Base-by-base conservation (phyloP, 306 rosid species). In the Erythrophleum fordii region DNA sequence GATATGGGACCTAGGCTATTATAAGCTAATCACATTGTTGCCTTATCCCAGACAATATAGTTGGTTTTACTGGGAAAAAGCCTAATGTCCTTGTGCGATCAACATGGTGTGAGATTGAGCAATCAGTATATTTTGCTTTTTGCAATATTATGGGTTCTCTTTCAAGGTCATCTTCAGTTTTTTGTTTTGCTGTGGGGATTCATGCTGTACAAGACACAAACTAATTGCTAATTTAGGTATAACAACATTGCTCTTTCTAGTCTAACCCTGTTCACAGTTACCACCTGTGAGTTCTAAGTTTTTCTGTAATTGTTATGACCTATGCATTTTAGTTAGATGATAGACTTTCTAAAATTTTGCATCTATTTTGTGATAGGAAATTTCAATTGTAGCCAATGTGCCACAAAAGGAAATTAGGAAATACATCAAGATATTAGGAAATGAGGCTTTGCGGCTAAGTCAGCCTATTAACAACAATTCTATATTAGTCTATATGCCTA, bases 381-480 rank as follows among this genome's bases (percentile, higher is more conserved):
- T 95, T 65, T 95, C 99, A 23, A 93, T 89, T 82, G 99, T 98
- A 14, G 99, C 98, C 37, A 90, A 90, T 90, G 98, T 95, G 31
- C 96, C 89, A 18, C 97, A 93, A 84, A 90, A 93, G 89, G 99
- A 95, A 73, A 95, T 93, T 12, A 97, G 99, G 37, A 95, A 95
- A 88, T 89, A 95, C 84, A 95, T 95, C 88, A 95, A 95, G 94
- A 95, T 95, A 80, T 84, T 95, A 18, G 99, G 98, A 64, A n/a
- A n/a, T n/a, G 98, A 95, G 78, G 99, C 99, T 59, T 84, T 95
- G 34, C 97, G 93, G 79, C 92, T 95, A 39, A 95, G 99, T 87
- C 99, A 93, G 78, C 99, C 99, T 73, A 87, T 95, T 77, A 95
- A 95, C 80, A 93, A 97, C 92, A 93, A 95, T 76, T 95, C 98